Percentiles rank a stretch among this genome's conserved stretches.
Evolutionary conservation across 176 grass and related monocot species (phyloP).

Genomic region (Aegilops bicornis): DNA sequence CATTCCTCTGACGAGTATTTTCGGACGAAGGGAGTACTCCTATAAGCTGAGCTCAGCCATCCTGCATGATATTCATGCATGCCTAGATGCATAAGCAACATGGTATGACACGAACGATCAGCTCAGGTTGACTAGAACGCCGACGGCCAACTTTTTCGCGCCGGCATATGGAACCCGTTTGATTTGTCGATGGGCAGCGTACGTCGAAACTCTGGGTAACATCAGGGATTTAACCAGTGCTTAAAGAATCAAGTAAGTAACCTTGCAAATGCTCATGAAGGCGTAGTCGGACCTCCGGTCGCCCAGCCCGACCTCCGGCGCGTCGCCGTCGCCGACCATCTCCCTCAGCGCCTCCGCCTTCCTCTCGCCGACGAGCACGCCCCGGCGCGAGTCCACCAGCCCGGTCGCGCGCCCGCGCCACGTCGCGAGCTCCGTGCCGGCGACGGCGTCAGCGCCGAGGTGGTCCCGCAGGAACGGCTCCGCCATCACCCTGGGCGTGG

Average conservation of each 20-base stretch:
- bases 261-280: conserved; percentile 63
- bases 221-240: too few relatives aligned
- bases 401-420: conserved; percentile 48
- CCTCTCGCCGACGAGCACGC: conserved; percentile 31
- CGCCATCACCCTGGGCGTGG: conserved; percentile 55
- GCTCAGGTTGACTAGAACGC: not conserved
- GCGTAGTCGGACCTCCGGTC: conserved; percentile 41
- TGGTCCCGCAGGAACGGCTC: conserved; percentile 64
- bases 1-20: too few relatives aligned
- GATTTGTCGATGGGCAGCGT: too few relatives aligned
- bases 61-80: not conserved
- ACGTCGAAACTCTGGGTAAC: not conserved
- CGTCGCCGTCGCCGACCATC: conserved; percentile 19
- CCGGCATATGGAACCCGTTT: not conserved
- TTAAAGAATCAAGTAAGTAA: too few relatives aligned
- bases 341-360: conserved; percentile 44
- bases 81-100: too few relatives aligned
- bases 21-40: too few relatives aligned
- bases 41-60: too few relatives aligned
- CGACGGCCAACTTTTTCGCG: not conserved
- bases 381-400: conserved; percentile 18
- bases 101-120: not conserved
- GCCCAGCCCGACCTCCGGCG: conserved; percentile 48
- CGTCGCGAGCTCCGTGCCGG: conserved; percentile 51
- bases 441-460: conserved; percentile 51